Conservation (phyloP, 768 basidiomycete genomes). For the Kwoniella botswanensis region DNA sequence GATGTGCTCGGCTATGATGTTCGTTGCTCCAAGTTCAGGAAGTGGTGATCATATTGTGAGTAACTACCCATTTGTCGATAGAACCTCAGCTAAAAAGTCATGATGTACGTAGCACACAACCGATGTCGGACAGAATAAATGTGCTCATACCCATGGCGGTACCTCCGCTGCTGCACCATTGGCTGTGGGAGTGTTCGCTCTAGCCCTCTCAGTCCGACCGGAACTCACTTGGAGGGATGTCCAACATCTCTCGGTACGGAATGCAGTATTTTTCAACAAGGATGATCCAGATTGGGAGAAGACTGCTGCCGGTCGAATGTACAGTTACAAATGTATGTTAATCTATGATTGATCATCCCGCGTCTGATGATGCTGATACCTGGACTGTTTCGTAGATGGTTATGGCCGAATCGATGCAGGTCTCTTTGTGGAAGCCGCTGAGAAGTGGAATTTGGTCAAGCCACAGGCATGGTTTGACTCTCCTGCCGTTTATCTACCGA, state of each 20-base stretch:
- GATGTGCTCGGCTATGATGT: slow-evolving; percentile 94
- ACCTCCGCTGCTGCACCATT: slow-evolving; percentile 98
- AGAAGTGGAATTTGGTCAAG: slow-evolving; percentile 83
- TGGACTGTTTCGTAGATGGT: slow-evolving; percentile 64
- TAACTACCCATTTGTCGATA: slow-evolving; percentile 24
- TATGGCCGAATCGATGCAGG: slow-evolving; percentile 88
- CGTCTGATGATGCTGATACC: not conserved
- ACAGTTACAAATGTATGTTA: slow-evolving; percentile 76
- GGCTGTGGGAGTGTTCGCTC: slow-evolving; percentile 88
- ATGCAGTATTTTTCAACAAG: slow-evolving; percentile 76
- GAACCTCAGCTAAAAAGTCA: not conserved
- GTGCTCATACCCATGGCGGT: slow-evolving; percentile 84
- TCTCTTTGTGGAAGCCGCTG: slow-evolving; percentile 76
- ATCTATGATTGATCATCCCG: not conserved
- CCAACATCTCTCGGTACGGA: slow-evolving; percentile 83
- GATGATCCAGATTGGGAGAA: slow-evolving; percentile 94
- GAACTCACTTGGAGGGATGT: slow-evolving; percentile 96
- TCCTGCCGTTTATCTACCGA: slow-evolving; percentile 63
- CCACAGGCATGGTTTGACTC: slow-evolving; percentile 90
- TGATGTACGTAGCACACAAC: slow-evolving; percentile 75
- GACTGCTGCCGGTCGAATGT: slow-evolving; percentile 71
- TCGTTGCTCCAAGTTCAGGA: slow-evolving; percentile 95
- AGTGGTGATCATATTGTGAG: slow-evolving; percentile 89
- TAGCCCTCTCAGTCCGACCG: slow-evolving; percentile 86
- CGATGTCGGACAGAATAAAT: slow-evolving; percentile 82